Evolutionary conservation across 2,329 filamentous ascomycete species (phyloP).

Genomic region (Cladosporium halotolerans): DNA sequence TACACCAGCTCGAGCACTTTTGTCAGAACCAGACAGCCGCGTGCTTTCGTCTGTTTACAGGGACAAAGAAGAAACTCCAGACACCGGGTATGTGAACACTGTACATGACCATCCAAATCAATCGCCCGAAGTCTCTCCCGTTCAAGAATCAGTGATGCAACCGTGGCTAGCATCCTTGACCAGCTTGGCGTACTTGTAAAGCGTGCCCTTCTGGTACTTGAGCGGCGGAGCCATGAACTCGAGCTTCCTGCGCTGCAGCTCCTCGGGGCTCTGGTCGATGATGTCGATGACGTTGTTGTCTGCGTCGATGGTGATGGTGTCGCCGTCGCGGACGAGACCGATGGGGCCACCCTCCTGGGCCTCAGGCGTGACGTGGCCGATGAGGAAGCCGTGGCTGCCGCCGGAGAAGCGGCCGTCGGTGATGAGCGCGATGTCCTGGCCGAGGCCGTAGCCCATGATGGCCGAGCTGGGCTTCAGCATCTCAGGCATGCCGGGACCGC

Average conservation of each 20-base stretch:
- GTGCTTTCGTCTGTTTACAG: too few relatives aligned
- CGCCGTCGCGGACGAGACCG: slow-evolving; percentile 72
- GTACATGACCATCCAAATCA: too few relatives aligned
- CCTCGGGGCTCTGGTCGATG: slow-evolving; percentile 59
- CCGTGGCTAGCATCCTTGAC: slow-evolving; percentile 54
- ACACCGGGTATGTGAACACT: too few relatives aligned
- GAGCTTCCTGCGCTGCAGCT: slow-evolving; percentile 48
- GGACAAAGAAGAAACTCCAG: too few relatives aligned
- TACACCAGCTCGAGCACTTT: too few relatives aligned
- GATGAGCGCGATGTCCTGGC: slow-evolving; percentile 66
- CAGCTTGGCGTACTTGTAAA: slow-evolving; percentile 53
- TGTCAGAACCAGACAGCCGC: too few relatives aligned
- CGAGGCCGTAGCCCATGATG: slow-evolving; percentile 68
- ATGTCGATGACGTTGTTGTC: slow-evolving; percentile 60
- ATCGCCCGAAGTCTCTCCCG: not conserved
- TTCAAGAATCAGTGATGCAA: slow-evolving; percentile 49
- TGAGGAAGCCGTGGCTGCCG: slow-evolving; percentile 78
- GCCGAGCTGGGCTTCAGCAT: slow-evolving; percentile 67
- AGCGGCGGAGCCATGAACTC: slow-evolving; percentile 48
- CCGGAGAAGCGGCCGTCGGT: slow-evolving; percentile 74
- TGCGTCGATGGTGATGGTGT: slow-evolving; percentile 75
- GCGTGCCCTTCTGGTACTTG: slow-evolving; percentile 53
- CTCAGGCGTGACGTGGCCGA: slow-evolving; percentile 82
- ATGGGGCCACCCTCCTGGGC: slow-evolving; percentile 82
- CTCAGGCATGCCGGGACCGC: slow-evolving; percentile 68